Base-by-base conservation (phyloP, 805 yeast genomes). In the Wickerhamomyces canadensis region DNA sequence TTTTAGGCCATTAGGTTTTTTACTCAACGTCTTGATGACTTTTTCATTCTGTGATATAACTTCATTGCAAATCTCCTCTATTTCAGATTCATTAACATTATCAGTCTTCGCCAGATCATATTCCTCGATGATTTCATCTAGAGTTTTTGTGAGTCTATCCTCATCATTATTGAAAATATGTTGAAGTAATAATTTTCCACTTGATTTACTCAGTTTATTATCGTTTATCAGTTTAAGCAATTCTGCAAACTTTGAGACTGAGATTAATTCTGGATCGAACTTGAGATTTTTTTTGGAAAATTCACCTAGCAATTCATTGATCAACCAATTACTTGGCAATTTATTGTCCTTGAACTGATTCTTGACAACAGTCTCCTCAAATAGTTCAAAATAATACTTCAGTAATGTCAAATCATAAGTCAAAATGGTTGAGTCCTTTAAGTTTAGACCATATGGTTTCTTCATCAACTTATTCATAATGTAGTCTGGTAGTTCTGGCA, bases 231-330 rank as follows among this genome's bases (percentile, higher is more conserved):
- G 51, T 2, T 49, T 37, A 21, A 89, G 62, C 10, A 91, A 57
- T 27, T 78, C 77, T 0, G 77, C 66, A 30, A 89, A 65, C 27
- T 61, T 65, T 1, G 51, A 39, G 0, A 74, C 65, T 0, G 78
- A 59, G 8, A 71, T 52, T 13, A 59, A 40, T 4, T 55, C 42
- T 1, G 43, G 39, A 27, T 52, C 48, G 40, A 73, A 67, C 11
- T 38, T 44, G 24, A 64, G 33, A 18, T 70, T 64, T 7, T 74
- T 65, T 51, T 76, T 78, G 7, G 76, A 68, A 42, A 85, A 65
- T 12, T 76, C 65, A 0, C 97, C 96, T 14, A 86, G 52, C 28
- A 87, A 62, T 45, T 86, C 89, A 60, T 91, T 89, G 7, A 86
- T 76, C 8, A 87, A 58, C 95, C 96, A 91, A 53, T 83, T 85